These are phyloP conservation scores for Solanum tarijense DNA, from an alignment of 257 asterid genomes.

Conservation along the genomic window DNA sequence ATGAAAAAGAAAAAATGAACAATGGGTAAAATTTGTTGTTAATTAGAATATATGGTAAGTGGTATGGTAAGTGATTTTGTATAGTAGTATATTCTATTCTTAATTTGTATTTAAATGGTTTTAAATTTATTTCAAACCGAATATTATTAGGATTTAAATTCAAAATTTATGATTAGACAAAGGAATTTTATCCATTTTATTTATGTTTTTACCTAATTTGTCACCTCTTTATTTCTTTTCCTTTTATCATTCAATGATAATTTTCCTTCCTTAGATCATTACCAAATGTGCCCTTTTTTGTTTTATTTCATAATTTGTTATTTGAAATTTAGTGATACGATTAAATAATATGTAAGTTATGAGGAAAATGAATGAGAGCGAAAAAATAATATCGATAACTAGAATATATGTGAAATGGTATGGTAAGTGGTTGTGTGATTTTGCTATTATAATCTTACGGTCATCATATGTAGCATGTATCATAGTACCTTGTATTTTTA, in stretches of 20 bases:
- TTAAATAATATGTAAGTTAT: too few relatives aligned
- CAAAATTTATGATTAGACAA: neutral
- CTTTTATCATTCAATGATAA: neutral
- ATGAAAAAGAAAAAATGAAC: too few relatives aligned
- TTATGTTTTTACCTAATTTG: neutral
- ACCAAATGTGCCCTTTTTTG: neutral
- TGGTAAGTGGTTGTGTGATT: neutral
- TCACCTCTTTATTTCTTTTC: neutral
- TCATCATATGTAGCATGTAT: too few relatives aligned
- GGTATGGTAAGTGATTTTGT: too few relatives aligned
- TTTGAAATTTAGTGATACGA: neutral
- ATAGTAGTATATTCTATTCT: rapidly evolving
- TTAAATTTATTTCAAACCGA: neutral
- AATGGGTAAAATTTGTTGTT: too few relatives aligned
- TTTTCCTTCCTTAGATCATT: neutral
- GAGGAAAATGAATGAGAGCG: too few relatives aligned
- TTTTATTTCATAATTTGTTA: neutral
- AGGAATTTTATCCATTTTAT: neutral
- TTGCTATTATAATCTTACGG: neutral
- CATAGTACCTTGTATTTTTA: neutral
- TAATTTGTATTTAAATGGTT: rapidly evolving
- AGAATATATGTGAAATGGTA: neutral
- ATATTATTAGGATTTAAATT: neutral
- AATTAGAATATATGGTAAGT: neutral
- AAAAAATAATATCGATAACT: neutral